Conservation (phyloP, 2,329 filamentous ascomycete species). For the Nothophaeocryptopus gaeumannii region DNA sequence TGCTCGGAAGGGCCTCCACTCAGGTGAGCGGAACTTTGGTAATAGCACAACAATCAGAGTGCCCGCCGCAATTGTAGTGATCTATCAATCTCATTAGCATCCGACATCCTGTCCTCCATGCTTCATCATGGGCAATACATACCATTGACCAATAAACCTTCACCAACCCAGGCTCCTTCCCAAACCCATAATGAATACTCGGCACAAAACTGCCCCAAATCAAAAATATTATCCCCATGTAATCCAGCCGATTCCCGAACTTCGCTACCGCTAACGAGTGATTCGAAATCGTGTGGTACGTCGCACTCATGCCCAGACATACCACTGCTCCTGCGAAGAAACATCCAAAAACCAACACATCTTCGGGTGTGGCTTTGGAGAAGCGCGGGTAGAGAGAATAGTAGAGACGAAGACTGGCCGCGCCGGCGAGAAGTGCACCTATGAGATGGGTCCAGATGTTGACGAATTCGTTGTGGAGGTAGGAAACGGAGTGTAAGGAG, state of each 20-base stretch:
- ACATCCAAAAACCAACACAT: constrained; percentile 70
- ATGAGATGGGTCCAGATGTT: constrained; percentile 72
- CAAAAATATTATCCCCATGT: constrained; percentile 85
- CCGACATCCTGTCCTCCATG: neutral
- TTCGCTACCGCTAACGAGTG: constrained; percentile 75
- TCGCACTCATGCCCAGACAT: constrained; percentile 55
- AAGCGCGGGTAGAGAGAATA: constrained; percentile 63
- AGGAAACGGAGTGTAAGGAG: constrained; percentile 58
- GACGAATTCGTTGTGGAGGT: constrained; percentile 67
- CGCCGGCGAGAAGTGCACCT: constrained; percentile 60
- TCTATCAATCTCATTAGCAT: constrained; percentile 50
- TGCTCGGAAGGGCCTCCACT: constrained; percentile 80
- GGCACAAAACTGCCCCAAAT: constrained; percentile 92
- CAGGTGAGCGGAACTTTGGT: constrained; percentile 78
- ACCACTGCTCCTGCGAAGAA: constrained; percentile 67
- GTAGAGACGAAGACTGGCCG: constrained; percentile 55
- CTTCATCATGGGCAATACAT: constrained; percentile 27
- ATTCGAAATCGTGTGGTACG: constrained; percentile 80
- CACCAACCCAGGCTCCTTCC: constrained; percentile 64
- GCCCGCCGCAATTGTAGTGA: constrained; percentile 70
- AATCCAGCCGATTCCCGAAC: constrained; percentile 91
- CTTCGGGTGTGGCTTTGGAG: constrained; percentile 56
- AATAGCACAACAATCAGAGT: constrained; percentile 76
- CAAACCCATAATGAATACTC: constrained; percentile 82
- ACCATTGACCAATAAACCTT: constrained; percentile 73